Conservation (phyloP, 2,329 filamentous ascomycete genomes). For the Taxawa tesnikishii region DNA sequence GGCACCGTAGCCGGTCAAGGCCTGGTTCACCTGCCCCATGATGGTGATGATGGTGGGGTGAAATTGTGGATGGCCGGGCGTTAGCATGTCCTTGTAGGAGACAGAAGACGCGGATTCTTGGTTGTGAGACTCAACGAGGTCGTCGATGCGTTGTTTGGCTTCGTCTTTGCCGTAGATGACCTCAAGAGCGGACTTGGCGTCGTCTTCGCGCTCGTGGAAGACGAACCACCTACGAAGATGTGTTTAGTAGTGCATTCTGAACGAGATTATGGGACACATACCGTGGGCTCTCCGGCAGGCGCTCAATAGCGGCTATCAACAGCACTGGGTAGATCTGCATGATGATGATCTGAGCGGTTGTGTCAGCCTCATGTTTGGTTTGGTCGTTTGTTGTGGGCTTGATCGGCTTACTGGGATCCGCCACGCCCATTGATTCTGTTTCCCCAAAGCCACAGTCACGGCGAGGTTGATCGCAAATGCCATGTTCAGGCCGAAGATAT, state of each 20-base stretch:
- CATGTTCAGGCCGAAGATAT: constrained; percentile 50
- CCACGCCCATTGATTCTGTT: constrained; percentile 49
- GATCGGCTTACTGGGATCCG: no score
- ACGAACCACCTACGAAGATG: no score
- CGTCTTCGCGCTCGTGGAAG: constrained; percentile 35
- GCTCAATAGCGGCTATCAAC: constrained; percentile 39
- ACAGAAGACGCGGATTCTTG: constrained; percentile 35
- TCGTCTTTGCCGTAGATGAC: constrained; percentile 39
- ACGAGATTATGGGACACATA: no score
- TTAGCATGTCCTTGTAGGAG: constrained; percentile 46
- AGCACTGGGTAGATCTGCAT: constrained; percentile 49
- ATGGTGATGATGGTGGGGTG: constrained; percentile 49
- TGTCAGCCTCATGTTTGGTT: no score
- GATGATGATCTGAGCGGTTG: constrained; percentile 44
- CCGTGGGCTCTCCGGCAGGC: constrained; percentile 44
- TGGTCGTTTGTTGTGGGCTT: no score
- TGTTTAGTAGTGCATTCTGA: no score
- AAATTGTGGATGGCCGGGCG: constrained; percentile 41
- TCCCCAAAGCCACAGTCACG: constrained; percentile 41
- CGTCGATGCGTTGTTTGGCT: constrained; percentile 36
- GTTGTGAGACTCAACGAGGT: constrained; percentile 38
- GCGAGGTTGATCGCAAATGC: constrained; percentile 48
- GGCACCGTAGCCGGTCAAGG: constrained; percentile 45
- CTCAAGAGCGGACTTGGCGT: constrained; percentile 37
- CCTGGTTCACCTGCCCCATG: constrained; percentile 53